Conservation (phyloP, 1,139 yeast genomes). For the Citeromyces siamensis region DNA sequence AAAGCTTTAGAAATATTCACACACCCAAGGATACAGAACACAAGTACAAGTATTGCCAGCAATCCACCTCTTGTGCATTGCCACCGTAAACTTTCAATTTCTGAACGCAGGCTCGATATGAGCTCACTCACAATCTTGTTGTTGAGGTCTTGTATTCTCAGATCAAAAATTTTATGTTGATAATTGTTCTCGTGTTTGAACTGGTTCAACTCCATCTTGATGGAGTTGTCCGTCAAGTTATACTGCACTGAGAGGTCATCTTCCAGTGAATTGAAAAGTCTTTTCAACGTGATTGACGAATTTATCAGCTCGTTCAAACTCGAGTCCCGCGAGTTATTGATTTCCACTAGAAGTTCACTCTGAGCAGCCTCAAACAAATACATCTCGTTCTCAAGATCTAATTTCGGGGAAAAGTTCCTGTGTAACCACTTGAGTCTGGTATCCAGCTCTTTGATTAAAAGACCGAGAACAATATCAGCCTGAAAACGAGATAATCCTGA, state of each 20-base stretch:
- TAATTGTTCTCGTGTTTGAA: slow-evolving; percentile 79
- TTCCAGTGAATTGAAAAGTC: slow-evolving; percentile 57
- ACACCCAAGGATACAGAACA: slow-evolving; percentile 34
- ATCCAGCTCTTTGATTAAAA: slow-evolving; percentile 37
- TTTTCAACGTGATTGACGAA: slow-evolving; percentile 61
- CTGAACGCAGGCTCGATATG: slow-evolving; percentile 71
- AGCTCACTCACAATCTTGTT: slow-evolving; percentile 80
- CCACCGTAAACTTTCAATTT: slow-evolving; percentile 87
- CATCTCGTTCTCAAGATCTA: slow-evolving; percentile 74
- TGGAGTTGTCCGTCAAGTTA: slow-evolving; percentile 49
- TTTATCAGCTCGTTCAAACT: slow-evolving; percentile 61
- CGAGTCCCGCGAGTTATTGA: slow-evolving; percentile 58
- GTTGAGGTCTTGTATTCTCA: slow-evolving; percentile 72
- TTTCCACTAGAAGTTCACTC: slow-evolving; percentile 73
- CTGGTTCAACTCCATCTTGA: slow-evolving; percentile 77
- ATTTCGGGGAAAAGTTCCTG: slow-evolving; percentile 45
- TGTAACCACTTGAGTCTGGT: slow-evolving; percentile 44
- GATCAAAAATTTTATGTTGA: slow-evolving; percentile 55
- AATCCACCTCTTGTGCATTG: slow-evolving; percentile 84
- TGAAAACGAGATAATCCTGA: slow-evolving; percentile 44
- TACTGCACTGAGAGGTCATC: slow-evolving; percentile 64
- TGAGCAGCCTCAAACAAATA: slow-evolving; percentile 90
- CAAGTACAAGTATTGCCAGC: slow-evolving; percentile 39
- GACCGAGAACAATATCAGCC: slow-evolving; percentile 36
- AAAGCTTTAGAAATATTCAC: slow-evolving; percentile 28